Conservation (phyloP, 768 basidiomycete genomes). For the Naematelia aurantialba region DNA sequence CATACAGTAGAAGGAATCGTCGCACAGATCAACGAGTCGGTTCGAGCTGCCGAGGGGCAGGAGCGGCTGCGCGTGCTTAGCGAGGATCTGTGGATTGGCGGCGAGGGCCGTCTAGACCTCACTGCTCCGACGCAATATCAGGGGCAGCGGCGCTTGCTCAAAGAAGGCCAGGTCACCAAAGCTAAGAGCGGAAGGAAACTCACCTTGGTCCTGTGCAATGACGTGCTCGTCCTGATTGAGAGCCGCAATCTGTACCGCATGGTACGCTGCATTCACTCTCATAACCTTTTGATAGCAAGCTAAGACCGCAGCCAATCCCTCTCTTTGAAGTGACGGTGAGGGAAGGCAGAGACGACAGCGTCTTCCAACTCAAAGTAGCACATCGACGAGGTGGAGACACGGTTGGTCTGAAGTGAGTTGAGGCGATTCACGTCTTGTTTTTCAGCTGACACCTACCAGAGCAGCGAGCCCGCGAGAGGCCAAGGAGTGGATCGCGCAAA, state of each 20-base stretch:
- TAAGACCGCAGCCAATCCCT: slow-evolving; percentile 59
- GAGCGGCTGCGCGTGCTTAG: slow-evolving; percentile 73
- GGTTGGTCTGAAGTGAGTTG: slow-evolving; percentile 51
- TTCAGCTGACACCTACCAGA: slow-evolving; percentile 2
- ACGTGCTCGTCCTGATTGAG: slow-evolving; percentile 81
- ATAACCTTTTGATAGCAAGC: not conserved
- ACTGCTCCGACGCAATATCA: slow-evolving; percentile 81
- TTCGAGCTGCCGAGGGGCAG: slow-evolving; percentile 74
- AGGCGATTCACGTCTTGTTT: not conserved
- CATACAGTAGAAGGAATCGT: slow-evolving; percentile 69
- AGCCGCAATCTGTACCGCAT: slow-evolving; percentile 73
- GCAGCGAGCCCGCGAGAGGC: slow-evolving; percentile 22
- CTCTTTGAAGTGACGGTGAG: slow-evolving; percentile 46
- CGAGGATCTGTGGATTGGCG: slow-evolving; percentile 77
- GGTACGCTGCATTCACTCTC: slow-evolving; percentile 55
- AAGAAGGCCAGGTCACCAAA: slow-evolving; percentile 73
- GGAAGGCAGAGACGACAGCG: slow-evolving; percentile 26
- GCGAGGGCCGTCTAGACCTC: slow-evolving; percentile 79
- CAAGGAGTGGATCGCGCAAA: slow-evolving; percentile 31
- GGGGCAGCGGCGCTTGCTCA: slow-evolving; percentile 73
- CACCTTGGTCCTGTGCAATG: slow-evolving; percentile 76
- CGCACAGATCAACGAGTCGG: slow-evolving; percentile 77
- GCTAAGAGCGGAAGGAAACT: slow-evolving; percentile 78
- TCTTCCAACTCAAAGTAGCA: slow-evolving; percentile 63
- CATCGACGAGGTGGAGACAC: slow-evolving; percentile 73